Evolutionary conservation across 345 rosid species (phyloP), one percentile per base, ranked within the genome.

Genomic region (Hirschfeldia incana): DNA sequence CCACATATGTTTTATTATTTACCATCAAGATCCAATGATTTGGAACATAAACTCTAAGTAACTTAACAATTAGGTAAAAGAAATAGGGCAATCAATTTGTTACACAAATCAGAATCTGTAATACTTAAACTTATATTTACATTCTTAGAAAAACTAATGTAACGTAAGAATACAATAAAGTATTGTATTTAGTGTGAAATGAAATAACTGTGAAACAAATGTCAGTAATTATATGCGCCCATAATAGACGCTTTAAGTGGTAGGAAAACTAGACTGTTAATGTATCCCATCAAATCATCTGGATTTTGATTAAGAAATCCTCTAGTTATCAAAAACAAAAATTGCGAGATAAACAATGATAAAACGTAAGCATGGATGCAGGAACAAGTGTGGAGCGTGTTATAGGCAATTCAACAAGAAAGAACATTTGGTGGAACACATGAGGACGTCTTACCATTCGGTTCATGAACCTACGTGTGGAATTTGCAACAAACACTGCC

Each of bases 381-480:
- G 98, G 89, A 86, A 94, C 61, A 91, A 90, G 80, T 94, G 98
- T 42, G 94, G 87, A 11, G 97, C 89, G 3, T 94, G 98, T 89
- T 90, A 68, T 74, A 89, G 88, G 51, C 98, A 91, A 84, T 94
- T 89, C 86, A 94, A 90, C 85, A 91, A 77, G 65, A 85, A 76
- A 84, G 98, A 91, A 69, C 98, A 94, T 76, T 83, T 94, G 11
- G 93, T 91, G 76, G 97, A 94, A 81, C 98, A 94, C 87, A 91
- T 91, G 96, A 89, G 87, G 78, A 80, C 57, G 65, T 86, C 93
- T 0, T 87, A 77, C 79, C 98, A 91, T 80, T 94, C 98, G 0
- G 81, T 79, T 81, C 98, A 94, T 71, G 97, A 94, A 67, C 94
- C 98, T 67, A 77, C 71, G 27, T 94, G 98, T 51, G 89, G 92